Percentiles rank a stretch among this genome's conserved stretches.
Conservation (phyloP, 2,329 filamentous ascomycete genomes). For the Fusarium albidum region DNA sequence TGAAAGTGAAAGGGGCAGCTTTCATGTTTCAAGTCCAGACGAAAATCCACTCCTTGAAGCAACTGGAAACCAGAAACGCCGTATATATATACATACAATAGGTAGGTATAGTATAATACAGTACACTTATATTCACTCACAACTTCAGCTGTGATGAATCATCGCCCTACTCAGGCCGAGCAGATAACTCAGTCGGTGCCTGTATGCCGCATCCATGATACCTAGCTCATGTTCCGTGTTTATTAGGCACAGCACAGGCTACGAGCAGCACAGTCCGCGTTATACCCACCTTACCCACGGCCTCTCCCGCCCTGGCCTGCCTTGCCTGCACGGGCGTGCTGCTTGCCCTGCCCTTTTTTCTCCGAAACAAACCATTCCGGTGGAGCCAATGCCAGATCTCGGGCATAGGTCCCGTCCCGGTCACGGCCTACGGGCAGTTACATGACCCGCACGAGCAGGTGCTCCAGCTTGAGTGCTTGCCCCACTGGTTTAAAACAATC, state of each 20-base stretch:
- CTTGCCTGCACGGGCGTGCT: conserved; percentile 9
- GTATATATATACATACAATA: no score
- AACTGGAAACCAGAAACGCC: no score
- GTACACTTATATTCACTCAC: no score
- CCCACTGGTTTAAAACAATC: background rate
- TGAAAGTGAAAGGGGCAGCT: background rate
- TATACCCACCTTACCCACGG: no score
- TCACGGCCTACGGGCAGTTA: no score
- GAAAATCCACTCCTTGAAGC: background rate
- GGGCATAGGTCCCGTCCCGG: no score
- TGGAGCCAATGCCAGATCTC: conserved; percentile 14
- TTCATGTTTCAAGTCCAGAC: conserved; percentile 21
- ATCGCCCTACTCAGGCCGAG: no score
- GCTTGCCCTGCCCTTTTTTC: conserved; percentile 1
- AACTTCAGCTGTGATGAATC: no score
- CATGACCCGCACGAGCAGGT: background rate
- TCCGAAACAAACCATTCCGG: conserved; percentile 28
- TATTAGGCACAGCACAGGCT: conserved; percentile 12
- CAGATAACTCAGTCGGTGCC: no score
- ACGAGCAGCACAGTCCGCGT: conserved; percentile 15
- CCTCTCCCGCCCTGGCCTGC: no score
- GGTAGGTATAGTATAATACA: no score
- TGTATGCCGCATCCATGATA: background rate
- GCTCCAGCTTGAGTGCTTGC: background rate
- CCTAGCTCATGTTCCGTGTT: conserved; percentile 19